Evolutionary conservation across 176 grass and related monocot species (phyloP).

Genomic region (Cenchrus americanus): DNA sequence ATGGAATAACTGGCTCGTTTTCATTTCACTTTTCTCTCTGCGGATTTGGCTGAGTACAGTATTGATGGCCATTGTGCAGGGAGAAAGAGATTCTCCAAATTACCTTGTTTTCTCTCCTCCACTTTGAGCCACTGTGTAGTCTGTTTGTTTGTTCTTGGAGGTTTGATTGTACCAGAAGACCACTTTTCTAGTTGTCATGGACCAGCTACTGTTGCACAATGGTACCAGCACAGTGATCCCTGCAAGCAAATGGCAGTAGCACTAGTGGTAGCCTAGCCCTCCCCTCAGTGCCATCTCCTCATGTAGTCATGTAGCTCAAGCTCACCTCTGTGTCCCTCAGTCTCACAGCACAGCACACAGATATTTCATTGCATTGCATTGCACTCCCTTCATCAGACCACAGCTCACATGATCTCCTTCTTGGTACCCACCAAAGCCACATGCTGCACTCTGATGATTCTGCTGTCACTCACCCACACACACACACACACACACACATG

Average conservation of each 20-base stretch:
- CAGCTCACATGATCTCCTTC: conserved; percentile 48
- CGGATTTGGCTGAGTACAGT: conserved; percentile 4
- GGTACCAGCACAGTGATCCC: conserved; percentile 30
- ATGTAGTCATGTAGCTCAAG: not conserved
- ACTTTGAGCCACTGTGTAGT: conserved; percentile 12
- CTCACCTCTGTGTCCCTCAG: not conserved
- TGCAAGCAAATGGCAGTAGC: conserved; percentile 53
- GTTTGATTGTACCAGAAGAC: conserved; percentile 44
- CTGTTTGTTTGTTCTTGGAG: conserved; percentile 34
- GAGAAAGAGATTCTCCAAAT: conserved; percentile 54
- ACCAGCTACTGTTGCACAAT: conserved; percentile 40
- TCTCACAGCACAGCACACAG: conserved; percentile 25
- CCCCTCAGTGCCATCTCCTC: conserved; percentile 36
- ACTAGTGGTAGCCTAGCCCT: conserved; percentile 36
- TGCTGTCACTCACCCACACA: conserved; percentile 8
- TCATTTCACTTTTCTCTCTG: not conserved
- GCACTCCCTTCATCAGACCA: conserved; percentile 26
- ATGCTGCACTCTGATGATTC: conserved; percentile 50
- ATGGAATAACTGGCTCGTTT: conserved; percentile 30
- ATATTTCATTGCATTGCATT: conserved; percentile 44
- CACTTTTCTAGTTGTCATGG: conserved; percentile 55
- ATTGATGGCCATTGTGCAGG: conserved; percentile 30
- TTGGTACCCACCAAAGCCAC: conserved; percentile 53
- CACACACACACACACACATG: conserved; percentile 7
- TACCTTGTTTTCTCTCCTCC: conserved; percentile 33